Conservation (phyloP, 768 basidiomycete species). For the Pluteus cervinus region DNA sequence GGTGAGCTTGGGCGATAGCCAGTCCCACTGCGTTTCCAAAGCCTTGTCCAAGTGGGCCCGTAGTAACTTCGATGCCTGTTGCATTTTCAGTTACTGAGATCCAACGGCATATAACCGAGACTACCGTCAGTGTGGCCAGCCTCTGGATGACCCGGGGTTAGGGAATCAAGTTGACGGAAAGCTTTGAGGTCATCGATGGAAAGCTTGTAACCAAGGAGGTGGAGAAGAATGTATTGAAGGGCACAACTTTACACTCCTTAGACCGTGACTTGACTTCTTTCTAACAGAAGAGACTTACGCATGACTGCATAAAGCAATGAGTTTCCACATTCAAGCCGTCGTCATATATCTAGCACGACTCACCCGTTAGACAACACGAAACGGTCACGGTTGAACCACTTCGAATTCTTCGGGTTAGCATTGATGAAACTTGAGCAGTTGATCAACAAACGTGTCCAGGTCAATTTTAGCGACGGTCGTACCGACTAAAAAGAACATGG, state of each 20-base stretch:
- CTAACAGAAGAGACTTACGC: constrained; percentile 48
- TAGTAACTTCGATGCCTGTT: constrained; percentile 79
- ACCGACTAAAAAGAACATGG: constrained; percentile 78
- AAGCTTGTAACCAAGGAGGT: constrained; percentile 88
- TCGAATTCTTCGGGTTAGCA: constrained; percentile 81
- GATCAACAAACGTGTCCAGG: constrained; percentile 8
- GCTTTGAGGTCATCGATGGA: constrained; percentile 88
- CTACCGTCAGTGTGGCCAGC: constrained; percentile 45
- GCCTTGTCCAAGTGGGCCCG: constrained; percentile 93
- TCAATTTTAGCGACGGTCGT: constrained; percentile 1
- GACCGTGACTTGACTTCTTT: neutral
- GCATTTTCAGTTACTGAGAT: constrained; percentile 3
- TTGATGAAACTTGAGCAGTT: constrained; percentile 64
- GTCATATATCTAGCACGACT: constrained; percentile 19
- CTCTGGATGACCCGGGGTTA: constrained; percentile 94
- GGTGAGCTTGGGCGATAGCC: constrained; percentile 88
- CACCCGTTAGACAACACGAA: constrained; percentile 96
- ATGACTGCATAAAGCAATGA: constrained; percentile 41
- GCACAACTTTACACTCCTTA: constrained; percentile 56
- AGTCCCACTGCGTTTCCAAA: constrained; percentile 92
- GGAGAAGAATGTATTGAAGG: constrained; percentile 87
- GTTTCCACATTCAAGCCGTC: constrained; percentile 1
- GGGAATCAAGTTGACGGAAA: constrained; percentile 87
- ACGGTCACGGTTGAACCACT: constrained; percentile 96
- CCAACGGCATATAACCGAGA: constrained; percentile 3